A percentile compares a stretch with the other conserved stretches of the same genome.
Evolutionary conservation across 148 eudicot species (phyloP).

Genomic region (Drosera capensis): DNA sequence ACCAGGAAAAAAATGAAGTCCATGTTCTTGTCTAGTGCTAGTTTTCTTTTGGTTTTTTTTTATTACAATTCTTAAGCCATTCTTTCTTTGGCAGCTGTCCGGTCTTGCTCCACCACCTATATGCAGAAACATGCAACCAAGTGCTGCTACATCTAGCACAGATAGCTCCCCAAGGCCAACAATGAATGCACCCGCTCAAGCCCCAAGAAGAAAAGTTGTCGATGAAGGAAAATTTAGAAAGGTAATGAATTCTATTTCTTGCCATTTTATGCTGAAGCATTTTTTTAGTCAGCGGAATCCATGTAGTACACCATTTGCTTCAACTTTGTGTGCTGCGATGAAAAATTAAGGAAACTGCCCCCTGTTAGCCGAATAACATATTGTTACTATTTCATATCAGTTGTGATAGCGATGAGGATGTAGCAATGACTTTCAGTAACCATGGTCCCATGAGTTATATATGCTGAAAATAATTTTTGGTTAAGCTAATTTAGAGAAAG

Average conservation of each 20-base stretch:
- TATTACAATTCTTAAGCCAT: not conserved
- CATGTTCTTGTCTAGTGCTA: not conserved
- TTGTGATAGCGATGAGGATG: too few relatives aligned
- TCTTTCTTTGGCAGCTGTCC: slow-evolving; percentile 46
- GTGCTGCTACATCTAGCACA: slow-evolving; percentile 25
- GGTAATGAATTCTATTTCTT: slow-evolving; percentile 16
- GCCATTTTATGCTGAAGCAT: not conserved
- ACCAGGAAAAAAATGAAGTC: too few relatives aligned
- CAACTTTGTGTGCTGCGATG: too few relatives aligned
- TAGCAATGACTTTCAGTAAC: too few relatives aligned
- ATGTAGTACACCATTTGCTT: not conserved
- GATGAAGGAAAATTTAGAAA: slow-evolving; percentile 97
- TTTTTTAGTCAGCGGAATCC: not conserved
- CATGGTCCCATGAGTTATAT: too few relatives aligned
- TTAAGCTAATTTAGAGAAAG: too few relatives aligned
- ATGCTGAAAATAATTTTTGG: too few relatives aligned
- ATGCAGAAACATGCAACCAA: slow-evolving; percentile 50
- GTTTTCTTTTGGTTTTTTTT: not conserved
- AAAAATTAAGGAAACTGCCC: too few relatives aligned
- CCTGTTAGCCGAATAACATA: too few relatives aligned
- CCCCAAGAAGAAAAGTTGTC: slow-evolving; percentile 86
- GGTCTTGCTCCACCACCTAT: slow-evolving; percentile 80
- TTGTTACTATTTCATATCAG: too few relatives aligned
- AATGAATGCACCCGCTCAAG: slow-evolving; percentile 58
- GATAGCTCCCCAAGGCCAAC: slow-evolving; percentile 66